Evolutionary conservation across 495 filamentous ascomycete genomes (phyloP).

Genomic region (Lichina pygmaea): DNA sequence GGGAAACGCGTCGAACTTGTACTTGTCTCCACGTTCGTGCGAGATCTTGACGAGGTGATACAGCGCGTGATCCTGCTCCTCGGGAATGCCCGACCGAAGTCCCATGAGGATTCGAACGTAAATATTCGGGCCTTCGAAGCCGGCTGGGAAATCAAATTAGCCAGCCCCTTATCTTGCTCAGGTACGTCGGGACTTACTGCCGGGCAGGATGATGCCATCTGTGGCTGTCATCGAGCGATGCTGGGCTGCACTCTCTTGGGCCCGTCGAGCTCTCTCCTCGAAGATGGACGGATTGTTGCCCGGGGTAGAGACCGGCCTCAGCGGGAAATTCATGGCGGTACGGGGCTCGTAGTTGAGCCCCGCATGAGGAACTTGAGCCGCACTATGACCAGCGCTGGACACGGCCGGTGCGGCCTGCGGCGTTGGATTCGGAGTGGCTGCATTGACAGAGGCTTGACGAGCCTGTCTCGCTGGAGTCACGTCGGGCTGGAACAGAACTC

Average conservation of each 20-base stretch:
- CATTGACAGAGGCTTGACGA: slow-evolving; percentile 24
- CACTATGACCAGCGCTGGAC: slow-evolving; percentile 1
- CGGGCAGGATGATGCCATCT: slow-evolving; percentile 24
- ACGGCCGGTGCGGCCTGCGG: neutral
- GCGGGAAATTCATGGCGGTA: slow-evolving; percentile 23
- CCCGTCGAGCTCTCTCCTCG: slow-evolving; percentile 16
- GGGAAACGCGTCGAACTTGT: slow-evolving; percentile 78
- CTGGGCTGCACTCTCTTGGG: slow-evolving; percentile 7
- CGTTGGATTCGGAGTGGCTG: slow-evolving; percentile 15
- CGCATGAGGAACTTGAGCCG: slow-evolving; percentile 18
- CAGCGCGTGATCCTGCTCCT: slow-evolving; percentile 69
- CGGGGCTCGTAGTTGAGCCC: slow-evolving; percentile 32
- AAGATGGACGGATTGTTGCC: slow-evolving; percentile 37
- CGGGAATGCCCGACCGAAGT: slow-evolving; percentile 49
- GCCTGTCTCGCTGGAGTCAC: slow-evolving; percentile 29
- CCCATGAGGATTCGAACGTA: slow-evolving; percentile 59
- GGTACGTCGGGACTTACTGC: slow-evolving; percentile 13
- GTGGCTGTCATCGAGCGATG: slow-evolving; percentile 3
- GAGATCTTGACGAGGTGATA: slow-evolving; percentile 90
- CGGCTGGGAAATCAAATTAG: slow-evolving; percentile 12
- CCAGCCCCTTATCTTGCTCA: neutral
- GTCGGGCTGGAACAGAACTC: slow-evolving; percentile 62
- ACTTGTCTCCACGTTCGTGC: slow-evolving; percentile 81
- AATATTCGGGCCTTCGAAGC: slow-evolving; percentile 53
- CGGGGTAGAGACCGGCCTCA: slow-evolving; percentile 44